Evolutionary conservation across 1,139 yeast species (phyloP), one percentile per base, ranked within the genome.

Genomic region (Blastobotrys illinoisensis): DNA sequence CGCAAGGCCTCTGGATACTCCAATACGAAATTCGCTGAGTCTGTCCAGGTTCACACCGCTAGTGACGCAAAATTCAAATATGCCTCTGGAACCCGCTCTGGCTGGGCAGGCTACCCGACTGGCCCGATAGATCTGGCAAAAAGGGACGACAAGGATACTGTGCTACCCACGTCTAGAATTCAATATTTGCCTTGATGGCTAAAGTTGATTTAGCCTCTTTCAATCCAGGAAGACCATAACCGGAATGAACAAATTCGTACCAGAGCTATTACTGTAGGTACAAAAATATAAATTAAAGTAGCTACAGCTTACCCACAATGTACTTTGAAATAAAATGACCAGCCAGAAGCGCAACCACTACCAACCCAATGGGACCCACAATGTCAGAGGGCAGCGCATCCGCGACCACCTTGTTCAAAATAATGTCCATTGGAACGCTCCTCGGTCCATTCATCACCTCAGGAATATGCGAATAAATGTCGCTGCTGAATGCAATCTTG

Each of bases 341-440:
- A 6, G 50, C 55, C 3, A 56, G 46, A 3, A 54, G 59, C 5
- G 59, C 65, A 2, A 53, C 51, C 3, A 52, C 56, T 1, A 62
- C 59, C 20, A 63, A 50, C 1, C 53, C 58, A 13, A 65, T 59
- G 4, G 64, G 58, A 13, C 55, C 55, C 7, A 64, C 54, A 18
- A 65, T 60, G 46, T 62, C 65, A 23, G 52, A 53, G 1, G 68
- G 66, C 23, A 64, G 53, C 20, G 60, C 57, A n/a, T 63, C 65
- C 14, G 59, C 54, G 6, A 59, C 54, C 0, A 64, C 52, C 36
- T 57, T 54, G 53, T 64, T 63, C 44, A 66, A 55, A 2, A 66
- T 55, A 2, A 67, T 52, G 20, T 65, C 65, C 44, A 53, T 62
- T 32, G 58, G 58, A 2, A 66, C 62, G 5, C 60, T 60, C 44